Percentiles rank a stretch among this genome's conserved stretches.
Evolutionary conservation across 2,329 filamentous ascomycete genomes (phyloP).

Genomic region (Neurospora crassa): DNA sequence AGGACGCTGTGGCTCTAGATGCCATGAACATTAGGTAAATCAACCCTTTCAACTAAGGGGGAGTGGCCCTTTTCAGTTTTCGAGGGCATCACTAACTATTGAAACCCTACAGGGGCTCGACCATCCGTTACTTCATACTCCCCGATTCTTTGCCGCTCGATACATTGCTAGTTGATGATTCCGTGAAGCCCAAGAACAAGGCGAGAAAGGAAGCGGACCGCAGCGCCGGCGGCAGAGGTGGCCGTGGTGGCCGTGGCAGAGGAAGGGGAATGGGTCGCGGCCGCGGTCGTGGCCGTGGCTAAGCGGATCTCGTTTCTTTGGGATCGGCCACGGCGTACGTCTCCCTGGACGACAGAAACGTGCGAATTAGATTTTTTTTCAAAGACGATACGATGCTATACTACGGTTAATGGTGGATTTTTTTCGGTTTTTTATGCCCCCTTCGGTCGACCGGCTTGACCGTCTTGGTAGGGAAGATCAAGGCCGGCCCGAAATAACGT

Average conservation of each 20-base stretch:
- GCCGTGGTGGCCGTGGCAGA: constrained; percentile 38
- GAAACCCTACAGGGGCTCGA: constrained; percentile 1
- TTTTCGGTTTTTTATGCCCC: background rate
- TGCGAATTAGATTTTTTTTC: background rate
- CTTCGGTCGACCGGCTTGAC: background rate
- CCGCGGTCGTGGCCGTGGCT: constrained; percentile 40
- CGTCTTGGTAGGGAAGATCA: background rate
- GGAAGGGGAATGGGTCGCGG: constrained; percentile 30
- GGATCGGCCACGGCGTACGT: background rate
- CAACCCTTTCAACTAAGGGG: background rate
- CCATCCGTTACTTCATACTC: constrained; percentile 67
- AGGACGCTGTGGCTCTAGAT: constrained; percentile 80
- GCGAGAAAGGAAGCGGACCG: constrained; percentile 80
- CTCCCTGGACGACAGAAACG: background rate
- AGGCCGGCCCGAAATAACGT: background rate
- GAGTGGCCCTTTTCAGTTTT: background rate
- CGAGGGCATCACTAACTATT: background rate
- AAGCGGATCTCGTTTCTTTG: background rate
- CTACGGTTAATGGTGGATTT: background rate
- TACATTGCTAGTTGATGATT: constrained; percentile 90
- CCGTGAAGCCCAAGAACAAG: constrained; percentile 99
- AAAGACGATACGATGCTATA: background rate
- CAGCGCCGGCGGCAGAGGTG: constrained; percentile 42
- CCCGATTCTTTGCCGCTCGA: constrained; percentile 92
- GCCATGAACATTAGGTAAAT: constrained; percentile 74